A percentile compares a stretch with the other conserved stretches of the same genome.
Conservation (phyloP, 2,329 filamentous ascomycete species). For the Ascochyta rabiei region DNA sequence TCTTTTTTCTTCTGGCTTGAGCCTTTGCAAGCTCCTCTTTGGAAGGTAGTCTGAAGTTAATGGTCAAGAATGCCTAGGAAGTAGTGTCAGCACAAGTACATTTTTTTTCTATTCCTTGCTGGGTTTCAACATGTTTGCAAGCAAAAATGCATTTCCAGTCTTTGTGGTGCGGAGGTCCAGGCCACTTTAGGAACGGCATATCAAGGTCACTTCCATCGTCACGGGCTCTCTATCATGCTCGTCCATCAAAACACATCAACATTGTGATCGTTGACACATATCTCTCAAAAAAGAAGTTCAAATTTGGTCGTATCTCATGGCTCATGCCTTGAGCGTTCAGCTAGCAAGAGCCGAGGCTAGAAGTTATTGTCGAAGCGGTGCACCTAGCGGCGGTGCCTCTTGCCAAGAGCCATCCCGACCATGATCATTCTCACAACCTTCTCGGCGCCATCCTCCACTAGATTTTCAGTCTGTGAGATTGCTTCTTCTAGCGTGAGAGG, state of each 20-base stretch:
- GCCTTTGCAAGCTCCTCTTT: no score
- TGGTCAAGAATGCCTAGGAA: no score
- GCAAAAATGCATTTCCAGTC: no score
- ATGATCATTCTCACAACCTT: constrained; percentile 47
- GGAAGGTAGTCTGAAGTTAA: no score
- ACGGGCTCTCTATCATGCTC: no score
- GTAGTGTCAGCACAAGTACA: no score
- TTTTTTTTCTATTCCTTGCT: no score
- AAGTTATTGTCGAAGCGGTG: constrained; percentile 11
- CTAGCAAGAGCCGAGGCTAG: not conserved
- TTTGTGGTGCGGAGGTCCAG: no score
- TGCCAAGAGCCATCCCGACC: constrained; percentile 40
- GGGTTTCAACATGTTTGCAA: no score
- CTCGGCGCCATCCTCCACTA: constrained; percentile 47
- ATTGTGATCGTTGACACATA: not conserved
- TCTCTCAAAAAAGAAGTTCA: no score
- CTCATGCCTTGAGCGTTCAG: not conserved
- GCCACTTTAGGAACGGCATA: no score
- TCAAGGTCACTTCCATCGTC: no score
- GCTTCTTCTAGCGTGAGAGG: constrained; percentile 44
- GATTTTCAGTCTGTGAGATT: constrained; percentile 42
- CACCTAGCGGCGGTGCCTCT: constrained; percentile 12
- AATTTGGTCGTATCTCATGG: not conserved
- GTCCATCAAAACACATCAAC: not conserved
- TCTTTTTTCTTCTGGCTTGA: not conserved